Conservation (phyloP, 106 monocot genomes). For the Hemerocallis citrina region DNA sequence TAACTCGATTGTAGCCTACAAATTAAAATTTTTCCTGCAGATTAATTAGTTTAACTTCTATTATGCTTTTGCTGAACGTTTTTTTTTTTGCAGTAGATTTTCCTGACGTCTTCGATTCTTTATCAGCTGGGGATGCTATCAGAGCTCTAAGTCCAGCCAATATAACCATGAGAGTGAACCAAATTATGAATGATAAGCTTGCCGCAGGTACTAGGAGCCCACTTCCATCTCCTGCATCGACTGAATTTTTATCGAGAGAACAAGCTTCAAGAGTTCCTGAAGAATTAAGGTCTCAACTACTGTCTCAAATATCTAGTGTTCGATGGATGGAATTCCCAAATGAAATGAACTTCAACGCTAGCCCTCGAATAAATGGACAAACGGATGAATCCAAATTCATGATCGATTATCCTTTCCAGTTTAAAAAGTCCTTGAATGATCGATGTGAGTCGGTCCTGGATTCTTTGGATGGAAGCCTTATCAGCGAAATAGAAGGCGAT, state of each 20-base stretch:
- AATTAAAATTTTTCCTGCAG: too few relatives aligned
- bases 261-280: constrained; percentile 43
- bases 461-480: constrained; percentile 37
- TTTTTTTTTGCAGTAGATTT: constrained; percentile 17
- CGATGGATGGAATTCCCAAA: constrained; percentile 35
- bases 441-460: constrained; percentile 21
- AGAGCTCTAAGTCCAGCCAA: constrained; percentile 9
- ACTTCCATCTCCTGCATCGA: background rate
- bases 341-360: constrained; percentile 27
- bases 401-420: constrained; percentile 7
- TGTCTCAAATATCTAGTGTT: constrained; percentile 46
- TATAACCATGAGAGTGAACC: constrained; percentile 7
- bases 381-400: constrained; percentile 30
- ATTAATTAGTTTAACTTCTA: too few relatives aligned
- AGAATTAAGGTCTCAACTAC: constrained; percentile 47
- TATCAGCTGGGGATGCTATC: constrained; percentile 14
- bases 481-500: constrained; percentile 60
- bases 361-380: constrained; percentile 17
- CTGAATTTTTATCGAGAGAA: background rate
- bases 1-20: too few relatives aligned
- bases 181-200: constrained; percentile 3
- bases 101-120: constrained; percentile 10
- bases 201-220: background rate
- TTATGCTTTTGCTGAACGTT: background rate
- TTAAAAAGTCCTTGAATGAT: constrained; percentile 21